These are phyloP conservation scores for Lentinula detonsa DNA, from an alignment of 768 basidiomycete genomes.

Conservation along the genomic window DNA sequence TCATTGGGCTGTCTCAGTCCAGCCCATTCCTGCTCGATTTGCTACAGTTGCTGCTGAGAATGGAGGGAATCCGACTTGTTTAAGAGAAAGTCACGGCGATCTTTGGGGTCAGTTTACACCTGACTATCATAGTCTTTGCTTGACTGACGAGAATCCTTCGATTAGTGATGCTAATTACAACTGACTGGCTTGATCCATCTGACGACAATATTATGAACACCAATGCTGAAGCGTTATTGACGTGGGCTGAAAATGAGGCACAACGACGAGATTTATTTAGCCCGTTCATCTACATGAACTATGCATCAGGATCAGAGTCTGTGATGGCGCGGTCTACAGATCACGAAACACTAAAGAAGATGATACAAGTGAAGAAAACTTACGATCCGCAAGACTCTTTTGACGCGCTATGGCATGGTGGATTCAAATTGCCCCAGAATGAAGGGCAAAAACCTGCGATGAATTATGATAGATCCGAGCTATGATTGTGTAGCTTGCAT, in stretches of 20 bases:
- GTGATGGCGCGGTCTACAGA: background rate
- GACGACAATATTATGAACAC: constrained; percentile 12
- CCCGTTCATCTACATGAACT: constrained; percentile 9
- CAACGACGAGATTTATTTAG: constrained; percentile 2
- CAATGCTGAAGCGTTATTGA: constrained; percentile 5
- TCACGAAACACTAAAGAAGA: background rate
- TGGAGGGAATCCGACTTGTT: constrained; percentile 13
- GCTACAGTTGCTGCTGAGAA: constrained; percentile 3
- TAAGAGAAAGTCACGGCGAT: constrained; percentile 11
- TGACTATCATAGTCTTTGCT: background rate
- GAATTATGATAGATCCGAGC: background rate
- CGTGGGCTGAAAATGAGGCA: constrained; percentile 10
- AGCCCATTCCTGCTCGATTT: constrained; percentile 10
- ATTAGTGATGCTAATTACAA: constrained; percentile 10
- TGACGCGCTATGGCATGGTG: constrained; percentile 6
- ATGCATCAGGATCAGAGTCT: constrained; percentile 3
- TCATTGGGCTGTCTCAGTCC: constrained; percentile 8
- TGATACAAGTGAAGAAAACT: background rate
- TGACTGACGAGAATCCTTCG: background rate
- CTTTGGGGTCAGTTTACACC: constrained; percentile 5
- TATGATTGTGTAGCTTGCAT: too few relatives aligned
- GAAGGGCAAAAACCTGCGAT: background rate
- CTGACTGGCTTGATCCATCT: constrained; percentile 10
- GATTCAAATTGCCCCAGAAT: background rate
- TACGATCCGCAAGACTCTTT: constrained; percentile 6